Evolutionary conservation across 192 early-diverging fungal species (phyloP).

Genomic region (Kappamyces sp.): DNA sequence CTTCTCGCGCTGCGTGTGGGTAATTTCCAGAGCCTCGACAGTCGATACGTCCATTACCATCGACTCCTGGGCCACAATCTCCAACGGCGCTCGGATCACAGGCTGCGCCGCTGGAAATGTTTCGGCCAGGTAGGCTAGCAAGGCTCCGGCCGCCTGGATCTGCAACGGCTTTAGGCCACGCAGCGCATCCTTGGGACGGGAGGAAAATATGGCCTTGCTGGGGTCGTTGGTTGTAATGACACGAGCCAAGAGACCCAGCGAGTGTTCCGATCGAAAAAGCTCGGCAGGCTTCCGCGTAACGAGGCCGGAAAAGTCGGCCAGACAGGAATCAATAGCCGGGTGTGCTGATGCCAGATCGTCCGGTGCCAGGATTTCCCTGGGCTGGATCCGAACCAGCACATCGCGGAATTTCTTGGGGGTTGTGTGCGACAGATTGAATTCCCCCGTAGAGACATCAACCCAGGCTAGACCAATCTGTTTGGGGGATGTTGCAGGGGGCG

Average conservation of each 20-base stretch:
- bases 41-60: slow-evolving; percentile 79
- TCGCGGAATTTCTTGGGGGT: slow-evolving; percentile 41
- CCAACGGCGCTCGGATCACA: slow-evolving; percentile 56
- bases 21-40: slow-evolving; percentile 69
- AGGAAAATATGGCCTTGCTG: background rate
- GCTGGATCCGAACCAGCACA: slow-evolving; percentile 76
- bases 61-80: slow-evolving; percentile 45
- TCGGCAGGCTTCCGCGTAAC: slow-evolving; percentile 21
- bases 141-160: slow-evolving; percentile 42
- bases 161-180: slow-evolving; percentile 16
- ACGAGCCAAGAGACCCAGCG: background rate
- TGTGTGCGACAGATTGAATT: slow-evolving; percentile 66
- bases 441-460: slow-evolving; percentile 87
- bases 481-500: slow-evolving; percentile 17
- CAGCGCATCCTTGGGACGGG: background rate
- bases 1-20: slow-evolving; percentile 3
- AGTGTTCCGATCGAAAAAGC: slow-evolving; percentile 16
- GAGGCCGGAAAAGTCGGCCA: slow-evolving; percentile 8
- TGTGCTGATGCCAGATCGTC: background rate
- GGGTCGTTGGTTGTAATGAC: background rate
- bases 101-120: slow-evolving; percentile 63
- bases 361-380: slow-evolving; percentile 65
- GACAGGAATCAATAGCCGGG: slow-evolving; percentile 2
- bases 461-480: slow-evolving; percentile 67
- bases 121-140: slow-evolving; percentile 66